Base-by-base conservation (phyloP, 148 eudicot species). In the Linanthus parryae region DNA sequence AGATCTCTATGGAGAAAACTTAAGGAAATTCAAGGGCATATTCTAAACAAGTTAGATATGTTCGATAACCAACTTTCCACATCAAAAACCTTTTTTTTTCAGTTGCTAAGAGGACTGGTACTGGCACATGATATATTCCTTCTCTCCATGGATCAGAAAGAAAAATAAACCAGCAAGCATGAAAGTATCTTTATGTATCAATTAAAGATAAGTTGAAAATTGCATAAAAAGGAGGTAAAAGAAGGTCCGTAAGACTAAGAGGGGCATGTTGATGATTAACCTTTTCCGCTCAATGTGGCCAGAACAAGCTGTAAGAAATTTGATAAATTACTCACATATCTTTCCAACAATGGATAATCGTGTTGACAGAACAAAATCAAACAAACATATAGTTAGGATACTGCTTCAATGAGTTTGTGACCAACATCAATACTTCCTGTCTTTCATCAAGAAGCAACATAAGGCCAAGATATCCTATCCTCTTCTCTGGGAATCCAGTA, bases 371-470 rank as follows among this genome's bases (percentile, higher is more conserved):
- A 19, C 4, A 20, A 47, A 44, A 37, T 10, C 8, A 11, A 39
- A 24, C 22, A 42, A 15, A 20, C 46, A 44, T 55, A 51, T 52
- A 40, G 55, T 63, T 21, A 28, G 99, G 90, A 82, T 92, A 92
- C 99, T 92, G 99, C 61, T 92, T 92, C 53, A 94, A 74, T 21
- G 99, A 94, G 71, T 94, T 92, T 21, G 99, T 92, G 57, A 92
- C 99, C 71, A 92, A 74, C 99, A 92, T 92, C 52, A 92, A 72
- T 52, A 92, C 99, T 77, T 92, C 99, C 67, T 92, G 99, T 76
- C 99, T 77, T 78, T 92, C 99, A 76, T 92, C 99, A 64, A 92
- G 99, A 59, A 92, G 91, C 64, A 92, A 63, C 99, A 92, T 88
- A 44, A 92, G 96, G 49, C 95, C 96, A 51, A 92, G 91, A 77